Conservation (phyloP, 2,329 filamentous ascomycete genomes). For the Phialocephala sp. region DNA sequence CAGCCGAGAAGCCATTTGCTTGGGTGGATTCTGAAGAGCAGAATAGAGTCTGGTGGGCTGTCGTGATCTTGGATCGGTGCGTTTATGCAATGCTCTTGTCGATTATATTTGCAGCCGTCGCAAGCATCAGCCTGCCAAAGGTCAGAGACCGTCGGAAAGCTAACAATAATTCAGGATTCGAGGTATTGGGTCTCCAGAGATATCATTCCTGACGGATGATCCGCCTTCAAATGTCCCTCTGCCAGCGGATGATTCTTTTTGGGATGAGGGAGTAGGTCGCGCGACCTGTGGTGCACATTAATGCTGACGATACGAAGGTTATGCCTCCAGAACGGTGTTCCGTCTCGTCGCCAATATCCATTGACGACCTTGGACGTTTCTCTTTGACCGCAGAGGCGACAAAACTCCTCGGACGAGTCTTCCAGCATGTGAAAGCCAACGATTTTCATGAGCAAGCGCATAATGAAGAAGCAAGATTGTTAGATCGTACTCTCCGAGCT, state of each 20-base stretch:
- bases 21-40: constrained; percentile 53
- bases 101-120: neutral
- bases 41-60: constrained; percentile 52
- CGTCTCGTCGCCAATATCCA: constrained; percentile 5
- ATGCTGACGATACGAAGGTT: constrained; percentile 39
- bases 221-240: constrained; percentile 21
- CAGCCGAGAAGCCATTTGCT: constrained; percentile 39
- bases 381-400: constrained; percentile 50
- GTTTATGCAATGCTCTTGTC: neutral
- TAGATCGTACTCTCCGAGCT: constrained; percentile 26
- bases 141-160: neutral
- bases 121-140: neutral
- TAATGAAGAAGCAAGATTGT: constrained; percentile 25
- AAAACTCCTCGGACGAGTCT: constrained; percentile 41
- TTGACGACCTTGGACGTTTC: constrained; percentile 49
- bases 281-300: no score
- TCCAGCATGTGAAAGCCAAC: constrained; percentile 32
- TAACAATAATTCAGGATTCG: constrained; percentile 23
- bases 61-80: constrained; percentile 51
- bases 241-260: constrained; percentile 8
- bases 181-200: constrained; percentile 26
- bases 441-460: constrained; percentile 11
- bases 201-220: constrained; percentile 17
- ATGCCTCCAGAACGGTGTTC: constrained; percentile 20
- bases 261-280: no score